Conservation (phyloP, 2,329 filamentous ascomycete genomes). For the Ceratocystis cubensis region DNA sequence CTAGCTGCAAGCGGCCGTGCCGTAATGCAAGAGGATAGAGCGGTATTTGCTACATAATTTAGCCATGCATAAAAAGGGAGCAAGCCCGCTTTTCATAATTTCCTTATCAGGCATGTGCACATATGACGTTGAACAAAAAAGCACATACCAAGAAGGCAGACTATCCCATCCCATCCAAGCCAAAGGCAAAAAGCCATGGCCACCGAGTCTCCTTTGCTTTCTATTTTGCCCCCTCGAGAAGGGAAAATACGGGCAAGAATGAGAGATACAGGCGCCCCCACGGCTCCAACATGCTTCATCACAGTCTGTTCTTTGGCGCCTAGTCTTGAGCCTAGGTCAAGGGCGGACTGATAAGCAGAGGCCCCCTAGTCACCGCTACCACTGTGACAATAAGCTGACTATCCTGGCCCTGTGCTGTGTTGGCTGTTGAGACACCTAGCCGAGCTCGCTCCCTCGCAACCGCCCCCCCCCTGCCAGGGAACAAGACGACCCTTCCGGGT, state of each 20-base stretch:
- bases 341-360: not conserved
- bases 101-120: not conserved
- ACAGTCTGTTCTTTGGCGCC: not conserved
- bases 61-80: not conserved
- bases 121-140: not conserved
- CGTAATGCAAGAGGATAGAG: too few species aligned
- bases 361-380: not conserved
- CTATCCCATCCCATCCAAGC: not conserved
- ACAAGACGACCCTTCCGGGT: not conserved
- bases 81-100: not conserved
- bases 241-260: not conserved
- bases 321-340: not conserved
- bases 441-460: not conserved
- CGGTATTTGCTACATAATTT: too few species aligned
- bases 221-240: not conserved
- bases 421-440: not conserved
- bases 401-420: not conserved
- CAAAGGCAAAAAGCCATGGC: not conserved
- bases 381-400: not conserved
- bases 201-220: not conserved
- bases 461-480: not conserved
- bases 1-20: too few species aligned
- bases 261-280: not conserved
- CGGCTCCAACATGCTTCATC: not conserved
- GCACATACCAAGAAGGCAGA: not conserved